A percentile compares a stretch with the other conserved stretches of the same genome.
Conservation (phyloP, 345 rosid genomes). For the Draba incana region DNA sequence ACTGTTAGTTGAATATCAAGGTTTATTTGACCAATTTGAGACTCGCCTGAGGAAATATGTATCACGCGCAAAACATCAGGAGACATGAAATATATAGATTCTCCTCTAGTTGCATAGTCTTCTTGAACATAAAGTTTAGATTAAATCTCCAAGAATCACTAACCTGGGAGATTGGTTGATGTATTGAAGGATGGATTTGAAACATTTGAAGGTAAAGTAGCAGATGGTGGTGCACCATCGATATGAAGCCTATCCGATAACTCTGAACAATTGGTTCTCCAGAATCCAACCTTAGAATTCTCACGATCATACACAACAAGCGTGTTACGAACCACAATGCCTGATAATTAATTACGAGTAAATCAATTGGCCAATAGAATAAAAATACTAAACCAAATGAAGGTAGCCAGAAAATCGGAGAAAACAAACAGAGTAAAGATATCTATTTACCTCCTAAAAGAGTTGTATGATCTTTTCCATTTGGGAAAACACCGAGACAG, state of each 20-base stretch:
- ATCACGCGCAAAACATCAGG: slow-evolving; percentile 3
- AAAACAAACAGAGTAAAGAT: neutral
- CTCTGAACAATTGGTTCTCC: slow-evolving; percentile 98
- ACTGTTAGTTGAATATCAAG: slow-evolving; percentile 60
- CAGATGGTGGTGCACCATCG: slow-evolving; percentile 50
- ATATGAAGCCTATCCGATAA: slow-evolving; percentile 75
- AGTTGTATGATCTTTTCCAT: slow-evolving; percentile 85
- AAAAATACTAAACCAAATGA: neutral
- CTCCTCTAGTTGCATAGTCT: neutral
- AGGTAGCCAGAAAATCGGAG: neutral
- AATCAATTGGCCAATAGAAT: neutral
- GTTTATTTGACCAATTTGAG: slow-evolving; percentile 60
- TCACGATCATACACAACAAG: slow-evolving; percentile 88
- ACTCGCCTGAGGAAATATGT: slow-evolving; percentile 42
- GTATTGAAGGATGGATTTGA: slow-evolving; percentile 48
- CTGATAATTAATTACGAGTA: slow-evolving; percentile 42
- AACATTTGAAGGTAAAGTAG: slow-evolving; percentile 47
- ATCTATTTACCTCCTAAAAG: slow-evolving; percentile 74
- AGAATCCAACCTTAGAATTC: slow-evolving; percentile 80
- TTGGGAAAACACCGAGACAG: slow-evolving; percentile 89
- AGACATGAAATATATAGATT: neutral
- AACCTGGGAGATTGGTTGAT: slow-evolving; percentile 34
- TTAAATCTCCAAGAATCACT: neutral
- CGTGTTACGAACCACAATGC: slow-evolving; percentile 84
- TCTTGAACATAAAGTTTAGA: neutral